Evolutionary conservation across 2,329 filamentous ascomycete species (phyloP).

Genomic region (Fusarium sp.): DNA sequence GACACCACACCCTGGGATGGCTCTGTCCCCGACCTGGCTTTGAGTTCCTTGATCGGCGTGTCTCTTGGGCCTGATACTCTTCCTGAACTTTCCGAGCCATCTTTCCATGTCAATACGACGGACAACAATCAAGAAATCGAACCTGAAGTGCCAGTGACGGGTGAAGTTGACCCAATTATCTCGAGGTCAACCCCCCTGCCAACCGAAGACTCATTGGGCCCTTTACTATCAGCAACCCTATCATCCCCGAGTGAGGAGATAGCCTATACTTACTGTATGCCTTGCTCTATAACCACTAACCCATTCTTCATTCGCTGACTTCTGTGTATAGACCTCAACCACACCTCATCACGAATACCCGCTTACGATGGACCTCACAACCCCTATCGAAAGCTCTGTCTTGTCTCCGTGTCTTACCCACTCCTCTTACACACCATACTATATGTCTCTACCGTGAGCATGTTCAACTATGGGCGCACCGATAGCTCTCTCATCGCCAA

Average conservation of each 20-base stretch:
- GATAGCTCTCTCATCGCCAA: background rate
- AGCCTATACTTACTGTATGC: constrained; percentile 9
- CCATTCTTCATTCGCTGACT: background rate
- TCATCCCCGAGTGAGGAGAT: constrained; percentile 4
- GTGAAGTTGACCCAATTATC: background rate
- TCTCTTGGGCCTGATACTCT: background rate
- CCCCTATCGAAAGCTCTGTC: background rate
- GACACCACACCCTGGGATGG: background rate
- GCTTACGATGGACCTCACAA: background rate
- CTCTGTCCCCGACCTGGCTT: background rate
- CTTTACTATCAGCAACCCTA: background rate
- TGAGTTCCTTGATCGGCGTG: background rate
- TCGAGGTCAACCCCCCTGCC: background rate
- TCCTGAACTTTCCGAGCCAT: background rate
- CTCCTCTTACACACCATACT: constrained; percentile 13
- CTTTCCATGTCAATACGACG: background rate
- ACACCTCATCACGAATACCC: background rate
- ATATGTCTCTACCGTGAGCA: constrained; percentile 12
- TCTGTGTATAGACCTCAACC: background rate
- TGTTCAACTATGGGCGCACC: constrained; percentile 13
- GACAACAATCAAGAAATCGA: background rate
- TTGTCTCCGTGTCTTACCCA: background rate
- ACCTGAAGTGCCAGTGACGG: background rate
- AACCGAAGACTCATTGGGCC: background rate
- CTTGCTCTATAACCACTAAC: background rate